Evolutionary conservation across 192 early-diverging fungal species (phyloP), one percentile per base, ranked within the genome.

Genomic region (Backusella macrospora): DNA sequence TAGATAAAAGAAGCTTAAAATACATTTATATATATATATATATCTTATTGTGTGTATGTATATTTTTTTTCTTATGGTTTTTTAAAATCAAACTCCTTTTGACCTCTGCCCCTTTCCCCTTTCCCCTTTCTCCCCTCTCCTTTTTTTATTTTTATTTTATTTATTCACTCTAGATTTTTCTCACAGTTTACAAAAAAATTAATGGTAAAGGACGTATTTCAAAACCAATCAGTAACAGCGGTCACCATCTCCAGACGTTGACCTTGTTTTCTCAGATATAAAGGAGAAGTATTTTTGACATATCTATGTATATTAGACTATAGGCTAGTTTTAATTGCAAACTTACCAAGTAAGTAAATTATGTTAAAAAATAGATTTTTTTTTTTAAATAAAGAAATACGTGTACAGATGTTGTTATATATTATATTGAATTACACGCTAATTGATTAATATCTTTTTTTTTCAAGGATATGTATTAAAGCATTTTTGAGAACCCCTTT

Each of bases 271-370:
- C 21, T 26, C 26, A 23, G 18, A 49, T 18, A 18, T 7, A 14
- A 23, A 59, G 6, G 21, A n/a, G 52, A 9, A 26, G 52, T 23
- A 18, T 59, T 26, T 59, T 34, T 34, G 23, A 23, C 67, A 7
- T 81, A 78, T 45, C 46, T 64, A 46, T 74, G 80, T 38, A 42
- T 47, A 4, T 38, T 76, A 3, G 72, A 78, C n/a, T 70, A 77
- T 68, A 79, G 77, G 23, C 72, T 59, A 23, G 44, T 84, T 12
- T 29, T 46, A 12, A 84, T 84, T 45, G 55, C 77, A 39, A 78
- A 72, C 38, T 62, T 84, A 45, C 82, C 82, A 68, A 73, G 77
- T 79, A 79, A 74, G 68, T 42, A 15, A 38, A 29, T 39, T 15
- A n/a, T n/a, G 23, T 52, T 49, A 46, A 14, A 38, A 23, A 42